Evolutionary conservation across 1,284 basidiomycete species (phyloP).

Genomic region (Austroboletus niveus): DNA sequence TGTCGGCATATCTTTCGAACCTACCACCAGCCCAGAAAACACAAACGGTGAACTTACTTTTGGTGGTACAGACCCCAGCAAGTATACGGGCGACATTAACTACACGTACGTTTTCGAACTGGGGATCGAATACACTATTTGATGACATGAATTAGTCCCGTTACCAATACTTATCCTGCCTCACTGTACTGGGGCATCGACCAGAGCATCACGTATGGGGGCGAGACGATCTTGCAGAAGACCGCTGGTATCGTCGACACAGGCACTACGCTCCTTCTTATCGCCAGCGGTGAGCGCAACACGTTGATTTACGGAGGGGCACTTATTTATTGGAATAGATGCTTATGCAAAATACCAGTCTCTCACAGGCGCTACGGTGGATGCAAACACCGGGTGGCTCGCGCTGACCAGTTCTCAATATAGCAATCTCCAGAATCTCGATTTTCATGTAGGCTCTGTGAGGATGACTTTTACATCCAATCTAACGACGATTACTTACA

Average conservation of each 20-base stretch:
- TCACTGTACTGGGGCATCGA: slow-evolving; percentile 61
- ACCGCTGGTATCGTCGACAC: slow-evolving; percentile 69
- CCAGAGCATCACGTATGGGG: slow-evolving; percentile 53
- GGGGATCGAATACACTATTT: neutral
- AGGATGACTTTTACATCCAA: slow-evolving; percentile 5
- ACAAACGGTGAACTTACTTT: slow-evolving; percentile 46
- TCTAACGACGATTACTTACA: neutral
- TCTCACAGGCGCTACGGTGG: slow-evolving; percentile 51
- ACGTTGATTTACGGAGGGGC: too few relatives aligned
- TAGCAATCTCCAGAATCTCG: slow-evolving; percentile 37
- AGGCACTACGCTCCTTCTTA: slow-evolving; percentile 39
- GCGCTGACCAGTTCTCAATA: slow-evolving; percentile 38
- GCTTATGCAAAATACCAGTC: slow-evolving; percentile 49
- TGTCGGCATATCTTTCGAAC: slow-evolving; percentile 40
- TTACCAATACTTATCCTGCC: slow-evolving; percentile 47
- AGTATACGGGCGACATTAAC: slow-evolving; percentile 45
- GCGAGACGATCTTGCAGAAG: slow-evolving; percentile 41
- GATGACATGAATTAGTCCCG: slow-evolving; percentile 33
- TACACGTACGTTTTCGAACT: slow-evolving; percentile 39
- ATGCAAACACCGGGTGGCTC: slow-evolving; percentile 43
- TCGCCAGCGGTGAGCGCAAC: slow-evolving; percentile 33
- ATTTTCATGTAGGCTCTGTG: slow-evolving; percentile 43
- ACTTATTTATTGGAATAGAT: slow-evolving; percentile 31
- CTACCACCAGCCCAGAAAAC: slow-evolving; percentile 25
- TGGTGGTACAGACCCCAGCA: slow-evolving; percentile 48